A percentile compares a stretch with the other conserved stretches of the same genome.
Conservation (phyloP, 345 rosid species). For the Gossypium anomalum region DNA sequence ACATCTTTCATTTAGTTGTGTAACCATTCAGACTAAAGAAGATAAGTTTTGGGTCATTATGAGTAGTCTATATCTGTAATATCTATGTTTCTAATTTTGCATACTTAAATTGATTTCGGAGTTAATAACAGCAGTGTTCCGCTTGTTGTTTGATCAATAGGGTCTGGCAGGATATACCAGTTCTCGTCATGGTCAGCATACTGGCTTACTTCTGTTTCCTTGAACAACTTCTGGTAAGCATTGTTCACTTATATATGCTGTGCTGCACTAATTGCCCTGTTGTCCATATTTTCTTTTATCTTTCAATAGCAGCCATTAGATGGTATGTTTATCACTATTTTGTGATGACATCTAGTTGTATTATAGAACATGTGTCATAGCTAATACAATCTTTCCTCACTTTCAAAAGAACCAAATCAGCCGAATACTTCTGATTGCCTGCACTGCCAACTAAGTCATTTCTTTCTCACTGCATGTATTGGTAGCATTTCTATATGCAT, state of each 20-base stretch:
- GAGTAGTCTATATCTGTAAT: conserved; percentile 3
- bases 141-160: conserved; percentile 54
- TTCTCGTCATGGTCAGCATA: conserved; percentile 83
- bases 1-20: not conserved
- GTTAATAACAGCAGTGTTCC: conserved; percentile 57
- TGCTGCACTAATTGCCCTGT: not conserved
- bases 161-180: conserved; percentile 89
- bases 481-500: not conserved
- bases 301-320: not conserved
- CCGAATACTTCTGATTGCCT: not conserved
- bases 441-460: not conserved
- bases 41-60: conserved; percentile 2
- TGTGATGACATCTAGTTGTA: not conserved
- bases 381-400: not conserved
- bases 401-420: not conserved
- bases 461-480: not conserved
- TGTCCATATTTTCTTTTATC: not conserved
- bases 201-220: conserved; percentile 92
- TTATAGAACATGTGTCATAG: not conserved
- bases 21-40: not conserved
- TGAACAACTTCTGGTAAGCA: conserved; percentile 84
- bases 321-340: not conserved
- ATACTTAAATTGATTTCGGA: conserved; percentile 40
- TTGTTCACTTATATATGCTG: not conserved
- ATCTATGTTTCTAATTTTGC: not conserved